Evolutionary conservation across 257 asterid species (phyloP).

Genomic region (Nicotiana attenuata): DNA sequence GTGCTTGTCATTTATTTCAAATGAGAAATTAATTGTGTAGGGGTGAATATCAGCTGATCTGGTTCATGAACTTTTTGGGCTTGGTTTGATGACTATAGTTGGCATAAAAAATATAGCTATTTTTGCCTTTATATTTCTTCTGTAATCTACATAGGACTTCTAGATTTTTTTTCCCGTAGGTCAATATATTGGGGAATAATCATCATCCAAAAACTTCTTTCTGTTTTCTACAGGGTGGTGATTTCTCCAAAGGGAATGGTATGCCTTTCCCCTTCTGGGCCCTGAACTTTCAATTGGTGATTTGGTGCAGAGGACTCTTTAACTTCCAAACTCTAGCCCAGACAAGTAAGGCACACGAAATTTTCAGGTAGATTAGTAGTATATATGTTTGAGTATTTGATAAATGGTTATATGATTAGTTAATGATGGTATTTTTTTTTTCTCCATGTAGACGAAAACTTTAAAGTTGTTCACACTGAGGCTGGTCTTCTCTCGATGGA

Average conservation of each 20-base stretch:
- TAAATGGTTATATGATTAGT: constrained; percentile 13
- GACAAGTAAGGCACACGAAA: constrained; percentile 65
- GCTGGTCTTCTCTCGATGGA: constrained; percentile 98
- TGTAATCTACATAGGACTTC: neutral
- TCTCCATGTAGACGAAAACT: constrained; percentile 72
- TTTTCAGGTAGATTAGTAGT: constrained; percentile 54
- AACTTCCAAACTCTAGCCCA: constrained; percentile 61
- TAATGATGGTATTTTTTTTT: neutral
- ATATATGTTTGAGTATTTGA: constrained; percentile 8
- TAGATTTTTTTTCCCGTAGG: neutral
- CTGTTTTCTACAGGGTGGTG: constrained; percentile 76
- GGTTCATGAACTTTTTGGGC: neutral
- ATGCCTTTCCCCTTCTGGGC: constrained; percentile 53
- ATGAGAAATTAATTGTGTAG: neutral
- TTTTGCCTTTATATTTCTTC: neutral
- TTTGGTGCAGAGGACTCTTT: constrained; percentile 51
- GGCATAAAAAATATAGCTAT: neutral
- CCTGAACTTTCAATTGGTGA: constrained; percentile 52
- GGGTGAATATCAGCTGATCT: neutral
- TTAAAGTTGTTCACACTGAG: constrained; percentile 61
- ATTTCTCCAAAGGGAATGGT: constrained; percentile 97
- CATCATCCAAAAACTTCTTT: constrained; percentile 11
- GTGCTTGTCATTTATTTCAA: neutral
- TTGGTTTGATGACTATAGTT: neutral
- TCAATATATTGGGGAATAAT: neutral